Evolutionary conservation across 2,329 filamentous ascomycete genomes (phyloP).

Genomic region (Sporothrix pallida): DNA sequence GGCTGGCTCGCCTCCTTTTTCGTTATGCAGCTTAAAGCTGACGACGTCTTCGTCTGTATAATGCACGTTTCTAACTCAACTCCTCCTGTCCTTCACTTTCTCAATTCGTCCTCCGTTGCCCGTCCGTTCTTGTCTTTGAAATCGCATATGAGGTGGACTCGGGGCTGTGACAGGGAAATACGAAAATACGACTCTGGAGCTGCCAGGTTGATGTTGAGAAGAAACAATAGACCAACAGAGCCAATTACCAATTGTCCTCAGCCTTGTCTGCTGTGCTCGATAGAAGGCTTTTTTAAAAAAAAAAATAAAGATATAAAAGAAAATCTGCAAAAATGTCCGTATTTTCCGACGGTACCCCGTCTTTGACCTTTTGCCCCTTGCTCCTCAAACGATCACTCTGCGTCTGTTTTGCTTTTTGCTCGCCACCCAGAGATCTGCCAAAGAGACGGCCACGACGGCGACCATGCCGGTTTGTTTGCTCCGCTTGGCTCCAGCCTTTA

Average conservation of each 20-base stretch:
- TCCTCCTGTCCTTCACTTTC: background rate
- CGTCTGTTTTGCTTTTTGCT: background rate
- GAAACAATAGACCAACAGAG: background rate
- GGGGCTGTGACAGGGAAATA: conserved; percentile 2
- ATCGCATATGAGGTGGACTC: background rate
- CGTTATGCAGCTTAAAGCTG: conserved; percentile 11
- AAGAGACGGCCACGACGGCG: background rate
- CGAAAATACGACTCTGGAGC: background rate
- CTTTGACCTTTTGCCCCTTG: background rate
- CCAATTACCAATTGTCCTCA: conserved; percentile 1
- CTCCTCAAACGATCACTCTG: conserved; percentile 4
- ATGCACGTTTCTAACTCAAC: background rate
- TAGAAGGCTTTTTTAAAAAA: no score
- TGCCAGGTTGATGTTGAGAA: background rate
- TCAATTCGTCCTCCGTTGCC: background rate
- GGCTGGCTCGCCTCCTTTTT: background rate
- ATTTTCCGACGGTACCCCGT: background rate
- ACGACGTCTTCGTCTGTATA: background rate
- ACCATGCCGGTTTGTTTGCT: background rate
- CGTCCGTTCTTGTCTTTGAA: background rate
- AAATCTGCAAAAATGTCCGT: background rate
- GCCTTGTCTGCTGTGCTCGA: background rate
- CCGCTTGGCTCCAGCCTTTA: background rate
- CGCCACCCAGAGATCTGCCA: conserved; percentile 9
- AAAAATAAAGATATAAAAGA: no score